Evolutionary conservation across 2,329 filamentous ascomycete genomes (phyloP).

Genomic region (Fusarium phyllophilum): DNA sequence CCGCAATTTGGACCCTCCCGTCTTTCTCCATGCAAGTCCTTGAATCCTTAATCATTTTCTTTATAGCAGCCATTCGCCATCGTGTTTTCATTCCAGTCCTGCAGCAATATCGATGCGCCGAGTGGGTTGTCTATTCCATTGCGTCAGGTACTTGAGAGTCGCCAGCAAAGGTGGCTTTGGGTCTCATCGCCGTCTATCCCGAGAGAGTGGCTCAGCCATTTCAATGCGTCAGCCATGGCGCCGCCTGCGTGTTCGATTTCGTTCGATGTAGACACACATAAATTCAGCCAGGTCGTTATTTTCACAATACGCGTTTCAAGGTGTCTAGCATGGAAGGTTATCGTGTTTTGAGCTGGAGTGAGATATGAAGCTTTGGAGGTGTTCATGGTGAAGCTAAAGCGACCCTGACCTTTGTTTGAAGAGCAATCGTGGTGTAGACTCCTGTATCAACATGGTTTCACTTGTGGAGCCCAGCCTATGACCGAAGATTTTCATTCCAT

Average conservation of each 20-base stretch:
- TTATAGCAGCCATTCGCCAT: background rate
- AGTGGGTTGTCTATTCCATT: background rate
- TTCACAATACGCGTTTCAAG: constrained; percentile 11
- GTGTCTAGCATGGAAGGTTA: background rate
- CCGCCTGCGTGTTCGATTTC: constrained; percentile 29
- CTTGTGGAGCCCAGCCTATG: background rate
- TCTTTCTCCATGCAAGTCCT: constrained; percentile 19
- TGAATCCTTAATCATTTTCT: constrained; percentile 14
- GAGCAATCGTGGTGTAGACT: background rate
- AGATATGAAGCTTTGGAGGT: background rate
- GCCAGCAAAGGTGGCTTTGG: background rate
- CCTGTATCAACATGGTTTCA: constrained; percentile 29
- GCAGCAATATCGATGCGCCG: background rate
- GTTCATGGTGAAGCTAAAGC: constrained; percentile 1
- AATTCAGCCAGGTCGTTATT: background rate
- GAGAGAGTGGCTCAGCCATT: constrained; percentile 39
- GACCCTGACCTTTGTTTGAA: background rate
- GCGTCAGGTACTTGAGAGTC: background rate
- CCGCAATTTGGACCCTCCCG: constrained; percentile 24
- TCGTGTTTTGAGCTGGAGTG: constrained; percentile 1
- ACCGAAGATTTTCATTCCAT: background rate
- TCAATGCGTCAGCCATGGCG: constrained; percentile 43
- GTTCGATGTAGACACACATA: background rate
- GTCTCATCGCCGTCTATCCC: constrained; percentile 2
- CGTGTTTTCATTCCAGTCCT: background rate